Evolutionary conservation across 495 filamentous ascomycete species (phyloP).

Genomic region (Trichoderma erinaceum): DNA sequence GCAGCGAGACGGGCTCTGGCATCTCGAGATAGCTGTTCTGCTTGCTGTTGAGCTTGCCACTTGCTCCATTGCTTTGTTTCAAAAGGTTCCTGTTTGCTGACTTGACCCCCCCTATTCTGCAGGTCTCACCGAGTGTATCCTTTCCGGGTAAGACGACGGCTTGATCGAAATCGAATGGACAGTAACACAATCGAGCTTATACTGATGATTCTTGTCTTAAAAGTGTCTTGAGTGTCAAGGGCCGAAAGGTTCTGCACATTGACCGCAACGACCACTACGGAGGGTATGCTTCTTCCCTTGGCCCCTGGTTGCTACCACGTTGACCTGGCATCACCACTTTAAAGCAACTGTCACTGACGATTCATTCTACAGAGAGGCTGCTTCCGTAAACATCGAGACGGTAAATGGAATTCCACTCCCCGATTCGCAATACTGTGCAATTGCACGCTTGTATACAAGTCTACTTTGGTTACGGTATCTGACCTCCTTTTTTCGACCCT

Average conservation of each 20-base stretch:
- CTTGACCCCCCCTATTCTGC: slow-evolving; percentile 17
- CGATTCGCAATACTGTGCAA: slow-evolving; percentile 7
- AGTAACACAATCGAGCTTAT: neutral
- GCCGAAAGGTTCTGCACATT: slow-evolving; percentile 97
- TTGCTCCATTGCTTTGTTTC: neutral
- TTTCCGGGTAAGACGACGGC: slow-evolving; percentile 69
- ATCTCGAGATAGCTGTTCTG: slow-evolving; percentile 18
- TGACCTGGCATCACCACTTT: slow-evolving; percentile 8
- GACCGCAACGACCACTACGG: slow-evolving; percentile 99
- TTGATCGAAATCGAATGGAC: neutral
- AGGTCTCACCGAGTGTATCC: slow-evolving; percentile 97
- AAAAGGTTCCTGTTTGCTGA: slow-evolving; percentile 20
- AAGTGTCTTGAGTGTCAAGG: slow-evolving; percentile 97
- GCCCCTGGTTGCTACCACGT: neutral
- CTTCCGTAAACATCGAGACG: slow-evolving; percentile 88
- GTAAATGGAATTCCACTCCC: slow-evolving; percentile 44
- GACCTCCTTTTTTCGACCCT: slow-evolving; percentile 19
- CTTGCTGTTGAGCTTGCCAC: neutral
- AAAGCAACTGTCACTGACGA: slow-evolving; percentile 22
- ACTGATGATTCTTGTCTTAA: slow-evolving; percentile 16
- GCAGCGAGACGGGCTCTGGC: neutral
- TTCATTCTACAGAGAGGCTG: slow-evolving; percentile 63
- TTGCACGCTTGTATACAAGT: slow-evolving; percentile 6
- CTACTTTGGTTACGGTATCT: slow-evolving; percentile 20
- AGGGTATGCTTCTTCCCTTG: slow-evolving; percentile 54